Evolutionary conservation across 495 filamentous ascomycete species (phyloP), one percentile per base, ranked within the genome.

Genomic region (Chaetomium cochliodes): DNA sequence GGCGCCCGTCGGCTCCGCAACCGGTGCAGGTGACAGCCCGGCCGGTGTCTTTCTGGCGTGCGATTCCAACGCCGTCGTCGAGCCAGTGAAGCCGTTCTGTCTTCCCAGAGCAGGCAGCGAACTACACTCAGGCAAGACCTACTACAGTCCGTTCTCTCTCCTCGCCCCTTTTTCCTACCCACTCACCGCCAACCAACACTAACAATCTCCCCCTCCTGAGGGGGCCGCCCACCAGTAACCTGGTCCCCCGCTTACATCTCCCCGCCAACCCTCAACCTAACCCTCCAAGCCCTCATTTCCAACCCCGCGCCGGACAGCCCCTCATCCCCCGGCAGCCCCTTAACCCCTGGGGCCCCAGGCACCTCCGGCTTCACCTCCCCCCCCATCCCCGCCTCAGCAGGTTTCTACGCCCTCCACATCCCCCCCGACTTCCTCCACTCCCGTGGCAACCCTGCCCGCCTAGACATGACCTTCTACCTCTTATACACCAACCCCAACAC

Each of bases 1-100:
- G 42, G 60, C 72, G 12, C 74, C 74, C 1, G 66, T 73, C 5
- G 70, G 71, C 2, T 67, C 65, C 1, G 68, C 74, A 9, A 67
- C 71, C 2, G 67, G 64, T 1, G 57, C 49, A 20, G 60, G 56
- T 28, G 62, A 42, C 54, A 46, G 30, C 20, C 56, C 23, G 2
- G 64, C 51, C 0, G 74, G 73, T 39, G 62, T 65, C 16, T 77
- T 77, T 57, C 67, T 70, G 11, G 67, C 67, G 7, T 76, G 74
- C 65, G 46, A 51, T 12, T 26, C 56, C 23, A 58, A 70, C 62
- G 42, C 39, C 37, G 56, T 66, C 23, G 55, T 58, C 11, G 55
- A 37, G 0, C 11, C 39, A 9, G 33, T 58, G 0, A 66, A 61
- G 54, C 74, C 73, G 0, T 74, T 77, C 47, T 77, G 74, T 51